A percentile compares a stretch with the other conserved stretches of the same genome.
Conservation (phyloP, 192 early-diverging fungal species). For the Chytriomyces hyalinus region DNA sequence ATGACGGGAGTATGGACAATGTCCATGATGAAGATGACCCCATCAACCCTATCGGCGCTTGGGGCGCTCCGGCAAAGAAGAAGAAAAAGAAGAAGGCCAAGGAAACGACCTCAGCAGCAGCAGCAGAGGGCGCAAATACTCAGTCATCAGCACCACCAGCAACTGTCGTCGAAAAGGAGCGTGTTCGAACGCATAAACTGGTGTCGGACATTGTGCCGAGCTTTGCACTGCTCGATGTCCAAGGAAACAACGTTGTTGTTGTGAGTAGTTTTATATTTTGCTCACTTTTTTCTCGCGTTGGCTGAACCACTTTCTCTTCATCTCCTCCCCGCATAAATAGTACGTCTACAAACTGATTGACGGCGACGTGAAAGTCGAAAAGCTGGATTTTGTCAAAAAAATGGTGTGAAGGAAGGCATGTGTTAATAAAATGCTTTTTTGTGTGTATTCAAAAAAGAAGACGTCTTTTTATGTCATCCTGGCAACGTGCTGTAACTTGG, state of each 20-base stretch:
- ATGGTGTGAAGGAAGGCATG: slow-evolving; percentile 9
- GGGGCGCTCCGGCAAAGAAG: neutral
- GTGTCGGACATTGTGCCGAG: slow-evolving; percentile 73
- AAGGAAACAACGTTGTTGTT: slow-evolving; percentile 71
- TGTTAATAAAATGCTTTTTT: neutral
- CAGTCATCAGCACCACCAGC: neutral
- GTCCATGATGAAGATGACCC: slow-evolving; percentile 1
- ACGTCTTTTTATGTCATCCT: neutral
- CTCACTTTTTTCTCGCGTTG: neutral
- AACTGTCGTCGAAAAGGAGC: slow-evolving; percentile 20
- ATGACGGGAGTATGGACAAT: neutral
- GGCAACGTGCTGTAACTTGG: neutral
- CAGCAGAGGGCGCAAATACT: neutral
- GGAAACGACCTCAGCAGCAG: neutral
- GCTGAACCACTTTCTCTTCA: neutral
- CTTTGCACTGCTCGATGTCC: slow-evolving; percentile 96
- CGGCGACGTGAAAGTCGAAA: slow-evolving; percentile 91
- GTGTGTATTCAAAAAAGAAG: too few species aligned
- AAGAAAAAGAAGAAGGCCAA: neutral
- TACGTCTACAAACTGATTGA: slow-evolving; percentile 95
- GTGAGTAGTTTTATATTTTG: slow-evolving; percentile 15
- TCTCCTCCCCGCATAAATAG: neutral
- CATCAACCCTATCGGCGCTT: neutral
- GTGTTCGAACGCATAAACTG: slow-evolving; percentile 21
- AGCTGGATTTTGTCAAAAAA: slow-evolving; percentile 83